Conservation (phyloP, 257 asterid genomes). For the Ligustrum vulgare region DNA sequence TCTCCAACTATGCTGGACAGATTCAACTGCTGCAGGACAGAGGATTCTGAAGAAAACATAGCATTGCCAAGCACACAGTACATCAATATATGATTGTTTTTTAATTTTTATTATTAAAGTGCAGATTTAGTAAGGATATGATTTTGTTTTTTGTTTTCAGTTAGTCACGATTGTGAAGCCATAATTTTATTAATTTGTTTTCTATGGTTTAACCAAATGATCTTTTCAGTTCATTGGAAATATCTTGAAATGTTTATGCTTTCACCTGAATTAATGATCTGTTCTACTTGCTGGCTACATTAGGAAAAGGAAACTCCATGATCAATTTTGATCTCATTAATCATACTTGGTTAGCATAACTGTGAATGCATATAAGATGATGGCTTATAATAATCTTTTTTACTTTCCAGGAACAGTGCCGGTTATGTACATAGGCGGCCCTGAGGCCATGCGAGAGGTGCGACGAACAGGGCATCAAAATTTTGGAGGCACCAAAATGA, state of each 20-base stretch:
- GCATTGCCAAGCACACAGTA: too few relatives aligned
- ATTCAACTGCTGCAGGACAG: too few relatives aligned
- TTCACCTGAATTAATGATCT: background rate
- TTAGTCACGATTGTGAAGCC: background rate
- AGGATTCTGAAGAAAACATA: too few relatives aligned
- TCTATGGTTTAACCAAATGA: background rate
- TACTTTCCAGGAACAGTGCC: constrained; percentile 71
- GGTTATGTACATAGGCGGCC: constrained; percentile 94
- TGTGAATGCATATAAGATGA: background rate
- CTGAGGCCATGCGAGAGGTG: too few relatives aligned
- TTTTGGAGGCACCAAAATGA: too few relatives aligned
- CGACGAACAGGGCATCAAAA: too few relatives aligned
- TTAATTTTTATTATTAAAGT: too few relatives aligned
- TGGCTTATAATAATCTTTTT: constrained; percentile 16
- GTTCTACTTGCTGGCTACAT: background rate
- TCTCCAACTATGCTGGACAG: too few relatives aligned
- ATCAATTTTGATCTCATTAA: background rate
- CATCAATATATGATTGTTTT: background rate
- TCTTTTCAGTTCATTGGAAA: background rate
- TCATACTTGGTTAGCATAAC: background rate
- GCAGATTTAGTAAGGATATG: too few relatives aligned
- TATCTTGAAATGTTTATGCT: constrained; percentile 1
- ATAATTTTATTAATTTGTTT: background rate
- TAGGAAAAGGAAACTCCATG: background rate
- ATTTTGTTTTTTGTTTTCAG: background rate